Evolutionary conservation across 768 basidiomycete genomes (phyloP).

Genomic region (Suillus tomentosus): DNA sequence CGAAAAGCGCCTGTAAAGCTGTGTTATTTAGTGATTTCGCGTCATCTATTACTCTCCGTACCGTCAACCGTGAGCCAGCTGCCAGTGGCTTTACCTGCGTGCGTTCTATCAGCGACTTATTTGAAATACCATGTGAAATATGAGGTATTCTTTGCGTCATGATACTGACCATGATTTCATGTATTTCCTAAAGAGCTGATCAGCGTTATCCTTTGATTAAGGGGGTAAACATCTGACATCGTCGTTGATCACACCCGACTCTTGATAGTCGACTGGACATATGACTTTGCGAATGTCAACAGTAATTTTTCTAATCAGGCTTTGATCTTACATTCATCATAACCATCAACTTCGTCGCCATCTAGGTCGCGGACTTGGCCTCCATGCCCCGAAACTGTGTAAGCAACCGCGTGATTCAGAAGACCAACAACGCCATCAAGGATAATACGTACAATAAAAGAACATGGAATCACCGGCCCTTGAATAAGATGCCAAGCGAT

Average conservation of each 20-base stretch:
- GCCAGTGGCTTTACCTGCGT: conserved; percentile 1
- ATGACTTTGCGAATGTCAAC: background rate
- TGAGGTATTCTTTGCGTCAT: background rate
- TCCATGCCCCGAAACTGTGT: conserved; percentile 1
- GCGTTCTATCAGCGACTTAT: background rate
- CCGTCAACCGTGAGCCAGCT: conserved; percentile 8
- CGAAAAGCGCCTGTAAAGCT: conserved; percentile 1
- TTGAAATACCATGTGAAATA: background rate
- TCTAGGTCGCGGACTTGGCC: background rate
- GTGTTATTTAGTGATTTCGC: background rate
- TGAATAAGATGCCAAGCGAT: background rate
- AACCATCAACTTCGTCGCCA: conserved; percentile 7
- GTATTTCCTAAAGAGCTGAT: background rate
- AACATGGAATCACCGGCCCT: conserved; percentile 4
- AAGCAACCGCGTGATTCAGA: background rate
- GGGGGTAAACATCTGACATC: background rate
- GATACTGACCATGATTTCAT: conserved; percentile 6
- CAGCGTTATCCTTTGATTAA: background rate
- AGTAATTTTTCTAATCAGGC: background rate
- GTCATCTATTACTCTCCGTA: background rate
- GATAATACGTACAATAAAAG: conserved; percentile 4
- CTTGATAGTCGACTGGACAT: conserved; percentile 7
- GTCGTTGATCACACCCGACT: background rate
- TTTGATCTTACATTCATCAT: background rate
- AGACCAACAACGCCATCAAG: background rate